Base-by-base conservation (phyloP, 2,329 filamentous ascomycete genomes). In the Nannizziopsis arthrosporioides region DNA sequence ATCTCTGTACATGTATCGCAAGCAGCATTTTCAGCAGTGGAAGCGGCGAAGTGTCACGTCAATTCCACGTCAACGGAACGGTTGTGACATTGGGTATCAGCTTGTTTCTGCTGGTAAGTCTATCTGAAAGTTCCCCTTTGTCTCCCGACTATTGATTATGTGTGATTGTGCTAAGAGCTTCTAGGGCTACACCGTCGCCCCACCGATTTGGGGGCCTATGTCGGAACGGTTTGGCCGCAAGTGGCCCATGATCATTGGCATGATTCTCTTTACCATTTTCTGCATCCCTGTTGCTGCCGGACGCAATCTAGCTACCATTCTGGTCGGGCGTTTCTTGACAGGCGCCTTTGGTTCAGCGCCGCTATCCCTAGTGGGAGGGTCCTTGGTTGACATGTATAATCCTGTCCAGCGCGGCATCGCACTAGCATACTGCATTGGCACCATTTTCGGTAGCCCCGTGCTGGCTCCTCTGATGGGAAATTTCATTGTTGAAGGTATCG, bases 351-450 rank as follows among this genome's bases (percentile, higher is more conserved):
- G 90, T 61, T 88, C 82, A 9, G 85, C 85, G 0, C 85, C 86
- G 1, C 90, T 93, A 82, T 90, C 85, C 0, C 73, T 92, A 1
- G 85, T 89, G 7, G 86, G 85, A 38, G 86, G 86, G 7, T 90
- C 84, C 0, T 68, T 93, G 5, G 83, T 85, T 9, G 86, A 93
- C 68, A 65, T 92, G n/a, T 93, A 85, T 85, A 79, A 69, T 51
- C 85, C 81, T 44, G 85, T 92, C 61, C 85, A 93, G 66, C 76
- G 86, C 46, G 86, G 85, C 58, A 82, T 92, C 1, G 84, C 86
- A 14, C 92, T 93, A 85, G 85, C 85, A 2, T 83, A 84, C 12
- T 93, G 92, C 63, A 83, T 78, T 10, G 85, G 85, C 2, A 85
- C 85, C 0, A 86, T 86, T 0, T 92, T 92, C 61, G 74, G 90